Percentiles rank a stretch among this genome's conserved stretches.
These are phyloP conservation scores for Ganoderma resinaceum DNA, from an alignment of 1,284 basidiomycete genomes.

Conservation along the genomic window DNA sequence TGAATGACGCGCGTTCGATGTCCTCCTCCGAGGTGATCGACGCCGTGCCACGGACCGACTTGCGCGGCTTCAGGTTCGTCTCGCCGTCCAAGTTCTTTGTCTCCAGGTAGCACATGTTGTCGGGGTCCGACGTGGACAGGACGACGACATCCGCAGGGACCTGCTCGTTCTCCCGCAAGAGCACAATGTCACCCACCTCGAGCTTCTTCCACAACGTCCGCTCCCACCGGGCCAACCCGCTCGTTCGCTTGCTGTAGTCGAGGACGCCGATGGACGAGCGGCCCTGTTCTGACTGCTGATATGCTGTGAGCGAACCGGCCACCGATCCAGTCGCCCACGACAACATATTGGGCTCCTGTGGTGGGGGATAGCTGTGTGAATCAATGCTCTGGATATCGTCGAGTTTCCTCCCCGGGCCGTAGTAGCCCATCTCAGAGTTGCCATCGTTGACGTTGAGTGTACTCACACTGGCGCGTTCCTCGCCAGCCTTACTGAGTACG, in stretches of 20 bases:
- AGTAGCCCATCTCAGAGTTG: slow-evolving; percentile 47
- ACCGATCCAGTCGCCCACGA: slow-evolving; percentile 38
- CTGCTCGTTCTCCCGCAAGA: slow-evolving; percentile 93
- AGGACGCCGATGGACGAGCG: slow-evolving; percentile 72
- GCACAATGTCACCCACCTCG: slow-evolving; percentile 95
- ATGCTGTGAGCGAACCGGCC: slow-evolving; percentile 44
- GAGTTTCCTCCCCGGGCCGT: slow-evolving; percentile 54
- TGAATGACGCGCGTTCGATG: slow-evolving; percentile 85
- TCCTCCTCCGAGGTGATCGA: slow-evolving; percentile 89
- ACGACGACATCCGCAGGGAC: slow-evolving; percentile 96
- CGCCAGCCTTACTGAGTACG: slow-evolving; percentile 63
- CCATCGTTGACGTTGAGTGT: slow-evolving; percentile 46
- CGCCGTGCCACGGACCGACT: slow-evolving; percentile 80
- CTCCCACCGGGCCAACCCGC: slow-evolving; percentile 89
- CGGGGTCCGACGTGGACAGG: slow-evolving; percentile 85
- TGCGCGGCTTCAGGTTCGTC: slow-evolving; percentile 93
- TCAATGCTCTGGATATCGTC: slow-evolving; percentile 76
- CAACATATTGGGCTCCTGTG: slow-evolving; percentile 22
- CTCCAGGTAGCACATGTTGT: slow-evolving; percentile 89
- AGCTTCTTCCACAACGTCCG: slow-evolving; percentile 98
- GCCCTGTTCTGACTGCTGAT: slow-evolving; percentile 64
- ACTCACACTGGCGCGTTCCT: slow-evolving; percentile 48
- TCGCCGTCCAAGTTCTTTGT: slow-evolving; percentile 98
- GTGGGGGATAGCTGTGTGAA: slow-evolving; percentile 69
- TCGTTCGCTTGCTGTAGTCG: slow-evolving; percentile 74